A percentile compares a stretch with the other conserved stretches of the same genome.
Conservation (phyloP, 2,329 filamentous ascomycete species). For the Cladosporium sphaerospermum region DNA sequence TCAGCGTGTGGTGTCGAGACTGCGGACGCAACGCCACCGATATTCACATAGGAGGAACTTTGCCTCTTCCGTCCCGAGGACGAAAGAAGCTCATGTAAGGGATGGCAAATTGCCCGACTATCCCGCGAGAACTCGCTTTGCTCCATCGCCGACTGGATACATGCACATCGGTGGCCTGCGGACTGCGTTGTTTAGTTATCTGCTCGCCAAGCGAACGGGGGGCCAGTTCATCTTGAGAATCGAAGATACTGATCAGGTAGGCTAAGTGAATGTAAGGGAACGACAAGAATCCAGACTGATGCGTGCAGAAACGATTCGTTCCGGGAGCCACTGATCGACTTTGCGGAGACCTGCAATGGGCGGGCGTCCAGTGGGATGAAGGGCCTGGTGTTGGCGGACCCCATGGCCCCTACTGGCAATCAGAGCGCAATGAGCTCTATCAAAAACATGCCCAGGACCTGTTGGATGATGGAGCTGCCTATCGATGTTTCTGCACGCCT, state of each 20-base stretch:
- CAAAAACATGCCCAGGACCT: slow-evolving; percentile 62
- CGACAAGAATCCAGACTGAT: background rate
- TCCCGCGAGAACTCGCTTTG: slow-evolving; percentile 77
- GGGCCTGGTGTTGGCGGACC: slow-evolving; percentile 76
- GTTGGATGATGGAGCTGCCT: slow-evolving; percentile 66
- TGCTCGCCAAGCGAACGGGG: slow-evolving; percentile 79
- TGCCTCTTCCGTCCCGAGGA: slow-evolving; percentile 1
- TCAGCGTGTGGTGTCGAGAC: background rate
- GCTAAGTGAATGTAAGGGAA: background rate
- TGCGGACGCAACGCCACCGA: background rate
- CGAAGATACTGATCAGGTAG: slow-evolving; percentile 89
- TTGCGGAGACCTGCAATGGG: slow-evolving; percentile 78
- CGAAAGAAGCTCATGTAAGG: slow-evolving; percentile 8
- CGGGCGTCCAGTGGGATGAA: slow-evolving; percentile 89
- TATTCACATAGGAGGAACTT: slow-evolving; percentile 7
- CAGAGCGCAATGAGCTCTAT: slow-evolving; percentile 71
- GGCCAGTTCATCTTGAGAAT: slow-evolving; percentile 87
- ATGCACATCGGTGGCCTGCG: slow-evolving; percentile 86
- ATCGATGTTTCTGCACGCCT: slow-evolving; percentile 83
- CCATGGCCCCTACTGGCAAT: slow-evolving; percentile 84
- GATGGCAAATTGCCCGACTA: slow-evolving; percentile 41
- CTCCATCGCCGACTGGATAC: slow-evolving; percentile 90
- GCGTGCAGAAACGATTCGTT: slow-evolving; percentile 67
- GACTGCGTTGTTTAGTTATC: slow-evolving; percentile 91
- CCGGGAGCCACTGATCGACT: slow-evolving; percentile 70